Evolutionary conservation across 1,139 yeast species (phyloP).

Genomic region (Diutina neorugosa): DNA sequence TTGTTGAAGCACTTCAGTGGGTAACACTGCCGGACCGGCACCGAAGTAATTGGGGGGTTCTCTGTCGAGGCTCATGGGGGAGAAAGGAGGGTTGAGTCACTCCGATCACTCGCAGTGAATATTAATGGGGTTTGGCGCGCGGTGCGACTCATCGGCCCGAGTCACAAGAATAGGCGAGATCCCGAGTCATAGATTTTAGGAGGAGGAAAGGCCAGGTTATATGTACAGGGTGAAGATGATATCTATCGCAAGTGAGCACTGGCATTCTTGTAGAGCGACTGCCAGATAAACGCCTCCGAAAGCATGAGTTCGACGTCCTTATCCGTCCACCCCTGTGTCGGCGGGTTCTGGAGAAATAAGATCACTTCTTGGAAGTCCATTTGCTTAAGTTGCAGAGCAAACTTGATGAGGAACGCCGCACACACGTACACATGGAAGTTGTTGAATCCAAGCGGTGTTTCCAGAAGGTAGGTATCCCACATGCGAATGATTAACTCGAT

Average conservation of each 20-base stretch:
- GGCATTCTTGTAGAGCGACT: slow-evolving; percentile 80
- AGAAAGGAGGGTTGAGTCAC: background rate
- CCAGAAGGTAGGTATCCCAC: slow-evolving; percentile 97
- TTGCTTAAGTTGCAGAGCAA: slow-evolving; percentile 63
- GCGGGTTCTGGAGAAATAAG: slow-evolving; percentile 80
- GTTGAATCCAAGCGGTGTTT: slow-evolving; percentile 78
- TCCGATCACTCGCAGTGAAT: background rate
- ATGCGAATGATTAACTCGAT: slow-evolving; percentile 72
- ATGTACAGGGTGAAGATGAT: too few species aligned
- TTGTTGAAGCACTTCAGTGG: slow-evolving; percentile 70
- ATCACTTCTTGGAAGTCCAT: slow-evolving; percentile 94
- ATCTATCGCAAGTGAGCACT: slow-evolving; percentile 47
- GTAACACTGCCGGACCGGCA: slow-evolving; percentile 93
- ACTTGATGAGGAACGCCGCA: slow-evolving; percentile 90
- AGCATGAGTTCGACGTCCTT: slow-evolving; percentile 83
- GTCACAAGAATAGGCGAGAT: background rate
- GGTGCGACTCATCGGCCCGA: background rate
- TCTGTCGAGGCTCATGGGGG: background rate
- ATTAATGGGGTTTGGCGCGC: background rate
- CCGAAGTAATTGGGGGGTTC: slow-evolving; percentile 75
- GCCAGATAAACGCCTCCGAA: slow-evolving; percentile 97
- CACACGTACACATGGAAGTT: slow-evolving; percentile 95
- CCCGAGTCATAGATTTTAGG: background rate
- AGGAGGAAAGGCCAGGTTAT: too few species aligned
- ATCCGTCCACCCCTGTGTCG: slow-evolving; percentile 77